Conservation (phyloP, 208 protist genomes). For the Leishmania tarentolae region DNA sequence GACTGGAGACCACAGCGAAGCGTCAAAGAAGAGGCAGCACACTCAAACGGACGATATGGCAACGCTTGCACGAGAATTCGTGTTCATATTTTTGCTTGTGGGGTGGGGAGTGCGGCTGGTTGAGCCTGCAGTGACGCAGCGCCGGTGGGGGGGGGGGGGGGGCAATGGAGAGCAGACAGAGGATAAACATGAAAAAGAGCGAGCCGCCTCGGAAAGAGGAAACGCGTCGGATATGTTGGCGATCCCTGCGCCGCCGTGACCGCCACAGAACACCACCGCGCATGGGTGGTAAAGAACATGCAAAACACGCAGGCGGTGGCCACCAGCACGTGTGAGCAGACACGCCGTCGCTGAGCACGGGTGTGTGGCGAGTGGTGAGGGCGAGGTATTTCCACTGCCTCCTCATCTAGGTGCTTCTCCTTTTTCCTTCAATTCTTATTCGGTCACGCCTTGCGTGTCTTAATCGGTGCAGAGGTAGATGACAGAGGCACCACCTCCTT, state of each 20-base stretch:
- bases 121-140: background rate
- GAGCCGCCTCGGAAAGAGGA: background rate
- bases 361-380: background rate
- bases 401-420: background rate
- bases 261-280: background rate
- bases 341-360: background rate
- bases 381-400: background rate
- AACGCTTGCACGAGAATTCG: background rate
- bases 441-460: background rate
- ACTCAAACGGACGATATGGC: background rate
- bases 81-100: background rate
- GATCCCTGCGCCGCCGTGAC: background rate
- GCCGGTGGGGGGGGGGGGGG: background rate
- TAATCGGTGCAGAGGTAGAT: background rate
- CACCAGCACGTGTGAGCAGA: background rate
- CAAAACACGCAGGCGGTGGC: background rate
- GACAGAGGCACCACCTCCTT: background rate
- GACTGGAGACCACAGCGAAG: background rate
- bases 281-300: background rate
- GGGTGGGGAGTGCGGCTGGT: background rate
- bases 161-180: background rate
- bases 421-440: background rate
- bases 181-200: no score
- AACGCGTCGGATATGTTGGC: no score
- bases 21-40: background rate